These are phyloP conservation scores for Novymonas esmeraldas DNA, from an alignment of 208 protist genomes.

Conservation along the genomic window DNA sequence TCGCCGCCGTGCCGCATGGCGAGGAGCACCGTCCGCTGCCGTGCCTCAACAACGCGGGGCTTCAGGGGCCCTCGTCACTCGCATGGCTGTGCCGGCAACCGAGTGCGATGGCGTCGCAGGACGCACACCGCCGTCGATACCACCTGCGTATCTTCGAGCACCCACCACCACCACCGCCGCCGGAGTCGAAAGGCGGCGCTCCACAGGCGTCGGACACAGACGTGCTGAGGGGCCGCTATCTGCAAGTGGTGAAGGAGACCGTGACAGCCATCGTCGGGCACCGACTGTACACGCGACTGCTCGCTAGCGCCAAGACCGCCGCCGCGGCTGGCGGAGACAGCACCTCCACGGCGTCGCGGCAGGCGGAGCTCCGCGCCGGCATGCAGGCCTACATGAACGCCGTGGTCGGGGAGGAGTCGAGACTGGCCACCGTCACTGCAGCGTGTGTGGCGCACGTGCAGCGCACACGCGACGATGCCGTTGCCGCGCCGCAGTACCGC, in stretches of 20 bases:
- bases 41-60: too few species aligned
- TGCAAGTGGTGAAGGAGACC: constrained; percentile 34
- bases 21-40: too few species aligned
- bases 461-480: neutral
- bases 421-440: neutral
- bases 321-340: neutral
- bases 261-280: constrained; percentile 14
- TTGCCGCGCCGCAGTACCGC: neutral
- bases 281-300: constrained; percentile 10
- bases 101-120: neutral
- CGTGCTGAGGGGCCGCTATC: constrained; percentile 8
- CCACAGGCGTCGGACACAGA: too few species aligned
- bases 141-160: constrained; percentile 12
- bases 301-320: neutral
- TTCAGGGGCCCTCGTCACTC: too few species aligned
- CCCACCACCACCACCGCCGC: too few species aligned
- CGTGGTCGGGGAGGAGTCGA: constrained; percentile 15
- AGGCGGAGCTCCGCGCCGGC: constrained; percentile 1
- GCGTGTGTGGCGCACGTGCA: neutral
- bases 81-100: neutral
- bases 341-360: neutral
- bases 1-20: too few species aligned
- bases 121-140: neutral
- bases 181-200: too few species aligned
- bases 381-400: constrained; percentile 11